Conservation (phyloP, 371 early-diverging fungal species). For the Circinella minor region DNA sequence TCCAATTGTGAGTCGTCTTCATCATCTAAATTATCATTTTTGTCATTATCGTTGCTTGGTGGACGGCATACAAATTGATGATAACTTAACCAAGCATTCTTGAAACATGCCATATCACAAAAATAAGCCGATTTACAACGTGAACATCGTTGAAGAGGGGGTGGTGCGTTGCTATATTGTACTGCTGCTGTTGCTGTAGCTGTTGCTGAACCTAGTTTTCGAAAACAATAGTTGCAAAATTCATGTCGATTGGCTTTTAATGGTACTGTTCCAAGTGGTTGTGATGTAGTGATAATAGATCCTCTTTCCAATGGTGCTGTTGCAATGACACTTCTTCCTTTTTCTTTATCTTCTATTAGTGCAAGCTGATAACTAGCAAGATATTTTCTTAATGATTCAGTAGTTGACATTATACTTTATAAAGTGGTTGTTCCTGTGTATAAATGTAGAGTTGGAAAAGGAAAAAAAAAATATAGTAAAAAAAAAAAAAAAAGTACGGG, state of each 20-base stretch:
- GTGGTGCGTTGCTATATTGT: not conserved
- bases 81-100: slow-evolving; percentile 52
- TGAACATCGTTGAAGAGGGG: slow-evolving; percentile 42
- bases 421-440: not conserved
- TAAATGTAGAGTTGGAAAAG: not conserved
- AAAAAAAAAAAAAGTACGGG: slow-evolving; percentile 3
- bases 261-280: slow-evolving; percentile 46
- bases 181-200: too few relatives aligned
- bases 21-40: slow-evolving; percentile 10
- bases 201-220: slow-evolving; percentile 26
- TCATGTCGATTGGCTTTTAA: slow-evolving; percentile 37
- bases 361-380: slow-evolving; percentile 17
- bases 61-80: slow-evolving; percentile 49
- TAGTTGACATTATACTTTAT: not conserved
- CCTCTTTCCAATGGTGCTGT: slow-evolving; percentile 29
- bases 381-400: slow-evolving; percentile 17
- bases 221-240: slow-evolving; percentile 51
- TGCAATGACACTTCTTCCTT: slow-evolving; percentile 35
- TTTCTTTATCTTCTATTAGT: slow-evolving; percentile 21
- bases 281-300: slow-evolving; percentile 41
- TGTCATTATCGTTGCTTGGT: not conserved
- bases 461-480: not conserved
- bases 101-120: slow-evolving; percentile 49
- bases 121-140: slow-evolving; percentile 51
- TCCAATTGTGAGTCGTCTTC: slow-evolving; percentile 29